Evolutionary conservation across 225 moss, liverwort and hornwort genomes (phyloP), one percentile per base, ranked within the genome.

Genomic region (Takakia lepidozioides): DNA sequence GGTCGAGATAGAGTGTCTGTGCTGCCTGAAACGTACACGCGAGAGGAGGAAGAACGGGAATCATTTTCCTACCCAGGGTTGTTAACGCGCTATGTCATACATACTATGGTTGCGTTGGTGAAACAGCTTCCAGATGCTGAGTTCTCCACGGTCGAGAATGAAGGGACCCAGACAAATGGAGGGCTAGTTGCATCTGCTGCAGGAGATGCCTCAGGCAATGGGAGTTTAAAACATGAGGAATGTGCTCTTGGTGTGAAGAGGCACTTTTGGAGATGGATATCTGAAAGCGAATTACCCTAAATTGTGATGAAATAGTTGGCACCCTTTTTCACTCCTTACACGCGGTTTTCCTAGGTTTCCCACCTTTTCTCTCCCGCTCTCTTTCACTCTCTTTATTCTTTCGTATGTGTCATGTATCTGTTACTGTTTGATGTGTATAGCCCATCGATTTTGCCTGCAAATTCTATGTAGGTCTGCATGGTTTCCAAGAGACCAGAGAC

Each of bases 21-120:
- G 60, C 22, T 84, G n/a, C 68, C 72, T 10, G 85, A 76, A 32
- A 72, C 90, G 0, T 87, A 98, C 46, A 61, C 43, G 38, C 71
- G 72, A 27, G 71, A 83, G 62, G 84, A 90, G 39, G 50, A 90
- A 67, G 90, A 90, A 22, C 70, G 90, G 11, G 82, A 82, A 38
- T 98, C 90, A 0, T 70, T 84, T 46, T 87, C 95, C 8, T 98
- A 98, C 56, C 90, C 95, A 11, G 95, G 95, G 29, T 58, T 98
- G 49, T 69, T 80, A 25, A 90, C 90, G 4, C 78, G 70, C 11
- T 98, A 75, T 48, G 76, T 90, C 21, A 62, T 98, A 16, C 90
- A 98, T 45, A 69, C 74, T 10, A 81, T 98, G 85, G 87, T 75
- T 39, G 95, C 90, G 36, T 64, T 59, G 5, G 68, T 98, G 55